Conservation (phyloP, 495 filamentous ascomycete genomes). For the Penicillium coprophilum region DNA sequence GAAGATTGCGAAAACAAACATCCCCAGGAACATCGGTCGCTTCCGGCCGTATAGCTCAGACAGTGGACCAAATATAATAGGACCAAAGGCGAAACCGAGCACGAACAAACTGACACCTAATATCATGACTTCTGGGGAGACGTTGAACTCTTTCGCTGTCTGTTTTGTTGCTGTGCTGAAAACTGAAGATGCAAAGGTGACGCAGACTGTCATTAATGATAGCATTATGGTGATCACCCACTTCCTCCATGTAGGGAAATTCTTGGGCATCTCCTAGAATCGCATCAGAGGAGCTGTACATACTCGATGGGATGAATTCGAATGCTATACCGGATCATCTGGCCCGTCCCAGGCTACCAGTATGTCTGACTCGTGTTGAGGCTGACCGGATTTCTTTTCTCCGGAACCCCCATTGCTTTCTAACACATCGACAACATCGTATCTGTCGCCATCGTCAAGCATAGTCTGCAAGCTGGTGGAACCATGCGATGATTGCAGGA, state of each 20-base stretch:
- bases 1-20: conserved; percentile 52
- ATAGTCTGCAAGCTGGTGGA: neutral
- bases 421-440: neutral
- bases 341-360: conserved; percentile 8
- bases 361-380: neutral
- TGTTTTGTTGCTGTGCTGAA: conserved; percentile 44
- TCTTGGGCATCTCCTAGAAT: conserved; percentile 56
- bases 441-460: neutral
- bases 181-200: conserved; percentile 50
- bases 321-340: neutral
- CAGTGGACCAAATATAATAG: conserved; percentile 57
- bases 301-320: neutral
- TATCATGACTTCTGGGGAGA: conserved; percentile 45
- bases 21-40: conserved; percentile 50
- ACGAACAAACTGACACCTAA: conserved; percentile 51
- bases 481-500: neutral
- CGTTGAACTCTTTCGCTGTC: conserved; percentile 40
- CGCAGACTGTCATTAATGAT: conserved; percentile 45
- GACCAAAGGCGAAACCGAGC: conserved; percentile 47
- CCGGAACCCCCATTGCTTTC: neutral
- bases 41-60: conserved; percentile 75
- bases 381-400: neutral
- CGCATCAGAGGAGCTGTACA: neutral
- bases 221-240: conserved; percentile 61
- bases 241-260: conserved; percentile 55